A percentile compares a stretch with the other conserved stretches of the same genome.
Evolutionary conservation across 768 basidiomycete genomes (phyloP).

Genomic region (Scleroderma citrinum): DNA sequence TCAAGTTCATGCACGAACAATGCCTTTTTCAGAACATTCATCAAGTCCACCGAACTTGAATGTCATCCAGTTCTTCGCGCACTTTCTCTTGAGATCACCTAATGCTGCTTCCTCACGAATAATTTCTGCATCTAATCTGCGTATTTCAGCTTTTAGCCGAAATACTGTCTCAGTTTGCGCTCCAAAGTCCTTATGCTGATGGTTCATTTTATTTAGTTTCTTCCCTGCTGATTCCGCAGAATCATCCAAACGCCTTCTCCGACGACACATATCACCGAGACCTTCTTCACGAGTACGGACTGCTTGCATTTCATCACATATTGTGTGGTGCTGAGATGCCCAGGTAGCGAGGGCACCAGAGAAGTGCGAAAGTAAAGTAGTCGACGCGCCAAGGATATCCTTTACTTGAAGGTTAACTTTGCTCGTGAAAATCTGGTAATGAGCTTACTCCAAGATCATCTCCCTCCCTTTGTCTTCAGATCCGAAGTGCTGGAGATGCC

Average conservation of each 20-base stretch:
- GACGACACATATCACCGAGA: conserved; percentile 68
- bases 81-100: conserved; percentile 76
- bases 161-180: conserved; percentile 69
- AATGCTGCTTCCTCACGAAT: conserved; percentile 74
- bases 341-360: conserved; percentile 62
- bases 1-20: conserved; percentile 29
- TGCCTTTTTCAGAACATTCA: conserved; percentile 81
- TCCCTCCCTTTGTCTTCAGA: conserved; percentile 75
- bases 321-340: conserved; percentile 60
- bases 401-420: conserved; percentile 23
- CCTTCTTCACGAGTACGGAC: conserved; percentile 81
- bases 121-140: conserved; percentile 74
- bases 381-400: conserved; percentile 75
- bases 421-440: neutral
- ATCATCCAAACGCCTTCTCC: conserved; percentile 55
- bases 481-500: conserved; percentile 63
- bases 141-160: conserved; percentile 68
- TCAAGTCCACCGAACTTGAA: conserved; percentile 84
- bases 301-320: conserved; percentile 65
- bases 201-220: conserved; percentile 85
- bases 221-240: conserved; percentile 82
- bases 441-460: conserved; percentile 69
- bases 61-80: conserved; percentile 64
- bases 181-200: conserved; percentile 78
- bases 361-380: conserved; percentile 61